Percentiles rank a stretch among this genome's conserved stretches.
Conservation (phyloP, 352 stramenopile species). For the Saprolegnia parasitica region DNA sequence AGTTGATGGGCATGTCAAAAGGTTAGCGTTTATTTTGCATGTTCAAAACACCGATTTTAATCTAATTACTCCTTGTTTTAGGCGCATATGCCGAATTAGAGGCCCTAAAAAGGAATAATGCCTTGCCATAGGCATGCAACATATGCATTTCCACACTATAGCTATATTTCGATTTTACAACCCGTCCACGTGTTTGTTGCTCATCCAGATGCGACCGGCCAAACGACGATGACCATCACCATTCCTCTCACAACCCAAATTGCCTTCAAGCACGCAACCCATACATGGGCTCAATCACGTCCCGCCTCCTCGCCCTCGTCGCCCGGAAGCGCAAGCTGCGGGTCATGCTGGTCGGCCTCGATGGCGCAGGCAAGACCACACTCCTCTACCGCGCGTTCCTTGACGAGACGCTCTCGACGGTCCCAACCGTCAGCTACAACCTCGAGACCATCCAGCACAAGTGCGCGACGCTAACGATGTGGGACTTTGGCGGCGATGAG, state of each 20-base stretch:
- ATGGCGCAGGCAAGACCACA: conserved; percentile 31
- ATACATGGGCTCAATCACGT: conserved; percentile 10
- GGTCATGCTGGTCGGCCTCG: conserved; percentile 30
- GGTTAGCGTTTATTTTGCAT: no score
- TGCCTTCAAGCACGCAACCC: not conserved
- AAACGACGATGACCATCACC: no score
- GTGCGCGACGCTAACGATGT: conserved; percentile 26
- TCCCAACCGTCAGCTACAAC: conserved; percentile 31
- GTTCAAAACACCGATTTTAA: no score
- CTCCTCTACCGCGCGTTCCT: conserved; percentile 29
- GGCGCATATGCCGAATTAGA: no score
- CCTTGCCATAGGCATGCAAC: no score
- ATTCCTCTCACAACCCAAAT: not conserved
- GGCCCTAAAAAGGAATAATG: no score
- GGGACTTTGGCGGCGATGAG: conserved; percentile 31
- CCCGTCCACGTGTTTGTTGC: no score
- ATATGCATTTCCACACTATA: no score
- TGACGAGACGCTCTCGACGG: conserved; percentile 21
- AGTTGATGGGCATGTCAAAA: no score
- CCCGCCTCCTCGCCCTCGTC: not conserved
- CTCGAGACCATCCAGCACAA: conserved; percentile 29
- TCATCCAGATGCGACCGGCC: no score
- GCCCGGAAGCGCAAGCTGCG: conserved; percentile 18
- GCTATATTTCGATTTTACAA: no score
- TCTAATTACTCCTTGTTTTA: no score